These are phyloP conservation scores for Microdochium bolleyi DNA, from an alignment of 2,329 filamentous ascomycete species.

Conservation along the genomic window DNA sequence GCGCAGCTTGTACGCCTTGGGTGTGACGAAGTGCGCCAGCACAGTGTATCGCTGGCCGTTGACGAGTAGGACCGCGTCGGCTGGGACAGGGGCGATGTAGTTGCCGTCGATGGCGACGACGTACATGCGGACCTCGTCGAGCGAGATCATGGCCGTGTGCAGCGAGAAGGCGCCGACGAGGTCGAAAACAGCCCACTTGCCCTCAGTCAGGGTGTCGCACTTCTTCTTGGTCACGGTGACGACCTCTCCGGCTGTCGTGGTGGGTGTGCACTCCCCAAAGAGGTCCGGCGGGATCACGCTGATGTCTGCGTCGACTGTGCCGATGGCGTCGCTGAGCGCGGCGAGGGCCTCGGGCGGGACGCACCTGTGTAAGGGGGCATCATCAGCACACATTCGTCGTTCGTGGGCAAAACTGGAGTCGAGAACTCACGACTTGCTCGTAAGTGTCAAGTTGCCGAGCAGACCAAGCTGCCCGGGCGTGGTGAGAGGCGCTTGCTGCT, in stretches of 20 bases:
- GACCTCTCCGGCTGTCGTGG: constrained; percentile 32
- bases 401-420: neutral
- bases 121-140: constrained; percentile 45
- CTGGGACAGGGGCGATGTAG: constrained; percentile 43
- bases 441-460: constrained; percentile 23
- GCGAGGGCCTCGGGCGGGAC: constrained; percentile 31
- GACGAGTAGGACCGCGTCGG: constrained; percentile 35
- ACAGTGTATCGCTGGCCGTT: constrained; percentile 48
- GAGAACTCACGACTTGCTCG: constrained; percentile 30
- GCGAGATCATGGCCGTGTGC: constrained; percentile 33
- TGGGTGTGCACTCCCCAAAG: constrained; percentile 38
- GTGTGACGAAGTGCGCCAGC: constrained; percentile 34
- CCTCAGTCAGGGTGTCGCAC: neutral
- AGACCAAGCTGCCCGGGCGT: constrained; percentile 20
- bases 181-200: constrained; percentile 45
- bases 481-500: constrained; percentile 31
- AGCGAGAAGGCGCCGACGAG: constrained; percentile 44
- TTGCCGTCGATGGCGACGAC: constrained; percentile 46
- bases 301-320: constrained; percentile 16
- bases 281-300: constrained; percentile 30
- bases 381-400: no score
- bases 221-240: constrained; percentile 26
- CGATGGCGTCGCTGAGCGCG: constrained; percentile 12
- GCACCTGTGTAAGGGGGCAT: constrained; percentile 19
- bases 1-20: constrained; percentile 46